These are phyloP conservation scores for Penicillium janthinellum DNA, from an alignment of 2,329 filamentous ascomycete genomes.

Conservation along the genomic window DNA sequence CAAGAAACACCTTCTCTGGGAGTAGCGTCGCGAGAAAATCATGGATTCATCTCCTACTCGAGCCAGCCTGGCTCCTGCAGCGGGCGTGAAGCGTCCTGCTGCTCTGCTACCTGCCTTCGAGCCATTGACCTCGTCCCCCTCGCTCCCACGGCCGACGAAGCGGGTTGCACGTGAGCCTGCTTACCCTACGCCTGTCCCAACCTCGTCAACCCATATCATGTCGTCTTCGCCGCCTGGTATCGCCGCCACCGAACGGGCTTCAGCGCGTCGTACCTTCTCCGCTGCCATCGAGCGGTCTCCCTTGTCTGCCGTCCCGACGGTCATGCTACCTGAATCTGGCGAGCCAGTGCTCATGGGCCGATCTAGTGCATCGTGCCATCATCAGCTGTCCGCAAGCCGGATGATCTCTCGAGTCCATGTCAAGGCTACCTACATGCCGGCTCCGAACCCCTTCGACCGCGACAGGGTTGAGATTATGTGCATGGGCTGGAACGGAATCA, in stretches of 20 bases:
- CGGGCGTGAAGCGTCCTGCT: conserved; percentile 51
- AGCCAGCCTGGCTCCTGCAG: conserved; percentile 36
- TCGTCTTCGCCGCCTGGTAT: conserved; percentile 76
- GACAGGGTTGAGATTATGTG: conserved; percentile 87
- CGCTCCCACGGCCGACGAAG: conserved; percentile 51
- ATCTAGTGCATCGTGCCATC: conserved; percentile 93
- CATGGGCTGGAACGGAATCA: conserved; percentile 93
- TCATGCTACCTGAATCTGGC: conserved; percentile 79
- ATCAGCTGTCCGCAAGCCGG: conserved; percentile 88
- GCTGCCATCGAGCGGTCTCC: conserved; percentile 73
- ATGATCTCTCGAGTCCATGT: conserved; percentile 93
- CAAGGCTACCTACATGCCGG: conserved; percentile 78
- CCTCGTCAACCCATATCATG: conserved; percentile 88
- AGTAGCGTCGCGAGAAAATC: conserved; percentile 16
- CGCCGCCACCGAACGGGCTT: conserved; percentile 50
- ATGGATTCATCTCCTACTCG: conserved; percentile 48
- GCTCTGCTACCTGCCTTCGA: conserved; percentile 54
- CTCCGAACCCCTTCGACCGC: conserved; percentile 66
- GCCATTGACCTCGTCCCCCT: conserved; percentile 52
- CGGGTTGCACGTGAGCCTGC: conserved; percentile 49
- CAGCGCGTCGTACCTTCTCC: conserved; percentile 64
- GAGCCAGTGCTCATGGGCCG: conserved; percentile 84
- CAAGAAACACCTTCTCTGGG: conserved; percentile 13
- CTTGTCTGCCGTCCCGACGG: conserved; percentile 76
- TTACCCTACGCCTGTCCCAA: conserved; percentile 92